Conservation (phyloP, 306 rosid genomes). For the Acacia acuminata region DNA sequence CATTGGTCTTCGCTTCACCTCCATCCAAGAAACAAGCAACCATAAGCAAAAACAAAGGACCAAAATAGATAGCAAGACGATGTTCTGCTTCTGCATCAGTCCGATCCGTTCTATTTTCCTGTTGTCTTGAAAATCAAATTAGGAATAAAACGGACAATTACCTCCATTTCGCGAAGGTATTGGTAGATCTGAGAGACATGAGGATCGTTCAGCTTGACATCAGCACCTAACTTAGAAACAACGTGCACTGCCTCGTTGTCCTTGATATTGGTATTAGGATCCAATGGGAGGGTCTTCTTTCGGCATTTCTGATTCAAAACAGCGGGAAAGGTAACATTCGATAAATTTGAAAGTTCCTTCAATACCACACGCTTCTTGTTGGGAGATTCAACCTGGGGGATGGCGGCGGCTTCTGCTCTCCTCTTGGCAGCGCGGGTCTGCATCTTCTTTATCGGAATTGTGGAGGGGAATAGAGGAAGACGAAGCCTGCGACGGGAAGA, state of each 20-base stretch:
- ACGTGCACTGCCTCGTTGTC: not conserved
- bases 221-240: not conserved
- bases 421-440: conserved; percentile 55
- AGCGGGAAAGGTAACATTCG: conserved; percentile 11
- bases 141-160: not conserved
- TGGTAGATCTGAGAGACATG: conserved; percentile 47
- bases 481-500: not conserved
- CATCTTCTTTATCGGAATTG: conserved; percentile 12
- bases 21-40: conserved; percentile 35
- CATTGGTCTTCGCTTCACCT: conserved; percentile 57
- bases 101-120: not conserved
- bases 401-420: conserved; percentile 35
- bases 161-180: conserved; percentile 73
- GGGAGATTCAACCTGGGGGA: conserved; percentile 28
- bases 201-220: conserved; percentile 32
- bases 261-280: not conserved
- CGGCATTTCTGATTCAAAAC: not conserved
- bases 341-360: conserved; percentile 51
- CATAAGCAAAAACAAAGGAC: not conserved
- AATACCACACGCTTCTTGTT: conserved; percentile 55
- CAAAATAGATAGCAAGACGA: not conserved
- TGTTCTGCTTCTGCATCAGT: not conserved
- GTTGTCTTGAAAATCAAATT: not conserved
- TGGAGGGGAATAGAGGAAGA: not conserved
- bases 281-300: not conserved